These are phyloP conservation scores for Hypoxylon sp. DNA, from an alignment of 2,329 filamentous ascomycete species.

Conservation along the genomic window DNA sequence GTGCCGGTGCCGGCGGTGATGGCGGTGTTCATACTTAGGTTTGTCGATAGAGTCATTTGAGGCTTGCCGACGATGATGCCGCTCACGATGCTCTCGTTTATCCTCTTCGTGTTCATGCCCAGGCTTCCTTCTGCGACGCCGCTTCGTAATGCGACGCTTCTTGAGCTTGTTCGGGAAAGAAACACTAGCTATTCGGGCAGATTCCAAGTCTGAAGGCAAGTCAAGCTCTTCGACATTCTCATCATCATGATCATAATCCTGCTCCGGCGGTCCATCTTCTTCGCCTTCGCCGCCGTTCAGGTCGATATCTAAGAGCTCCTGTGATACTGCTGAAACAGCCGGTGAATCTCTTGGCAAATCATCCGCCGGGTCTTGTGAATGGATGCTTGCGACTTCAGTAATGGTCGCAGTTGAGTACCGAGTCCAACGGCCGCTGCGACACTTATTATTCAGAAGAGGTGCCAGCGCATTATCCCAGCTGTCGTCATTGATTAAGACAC, in stretches of 20 bases:
- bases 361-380: constrained; percentile 52
- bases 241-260: constrained; percentile 49
- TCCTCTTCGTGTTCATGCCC: constrained; percentile 47
- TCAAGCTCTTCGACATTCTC: constrained; percentile 50
- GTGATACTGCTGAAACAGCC: constrained; percentile 66
- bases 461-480: constrained; percentile 87
- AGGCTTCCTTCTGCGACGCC: constrained; percentile 50
- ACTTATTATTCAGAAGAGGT: constrained; percentile 68
- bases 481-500: constrained; percentile 74
- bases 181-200: constrained; percentile 51
- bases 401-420: constrained; percentile 55
- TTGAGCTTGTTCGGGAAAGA: constrained; percentile 52
- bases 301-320: constrained; percentile 60
- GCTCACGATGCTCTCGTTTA: constrained; percentile 29
- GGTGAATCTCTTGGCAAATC: constrained; percentile 63
- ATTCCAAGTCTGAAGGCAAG: constrained; percentile 52
- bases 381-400: constrained; percentile 49
- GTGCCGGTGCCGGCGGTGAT: constrained; percentile 45
- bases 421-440: constrained; percentile 59
- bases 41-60: constrained; percentile 45
- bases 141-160: constrained; percentile 55
- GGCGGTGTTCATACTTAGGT: constrained; percentile 39
- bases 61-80: constrained; percentile 33
- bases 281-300: constrained; percentile 50
- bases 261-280: constrained; percentile 48